Evolutionary conservation across 2,329 filamentous ascomycete genomes (phyloP).

Genomic region (Aspergillus fructus): DNA sequence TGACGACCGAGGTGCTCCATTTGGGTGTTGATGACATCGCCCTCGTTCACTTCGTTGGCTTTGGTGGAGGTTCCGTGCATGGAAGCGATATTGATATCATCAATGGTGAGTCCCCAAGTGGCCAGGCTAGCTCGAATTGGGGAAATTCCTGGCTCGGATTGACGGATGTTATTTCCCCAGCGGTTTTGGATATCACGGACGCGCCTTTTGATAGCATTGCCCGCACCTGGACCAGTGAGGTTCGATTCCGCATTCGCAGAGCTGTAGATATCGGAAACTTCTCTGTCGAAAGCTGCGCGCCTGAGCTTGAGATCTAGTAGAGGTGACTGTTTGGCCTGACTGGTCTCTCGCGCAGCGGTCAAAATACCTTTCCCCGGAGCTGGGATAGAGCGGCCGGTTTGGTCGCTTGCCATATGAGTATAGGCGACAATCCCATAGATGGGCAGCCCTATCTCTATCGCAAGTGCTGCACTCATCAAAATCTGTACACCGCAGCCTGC

Average conservation of each 20-base stretch:
- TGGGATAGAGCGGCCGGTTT: slow-evolving; percentile 93
- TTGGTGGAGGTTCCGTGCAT: slow-evolving; percentile 98
- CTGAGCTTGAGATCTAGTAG: slow-evolving; percentile 94
- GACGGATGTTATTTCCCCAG: slow-evolving; percentile 96
- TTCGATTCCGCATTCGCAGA: neutral
- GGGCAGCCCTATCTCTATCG: slow-evolving; percentile 11
- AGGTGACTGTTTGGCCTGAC: slow-evolving; percentile 83
- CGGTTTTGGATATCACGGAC: slow-evolving; percentile 82
- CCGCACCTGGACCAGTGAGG: neutral
- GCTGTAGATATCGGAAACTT: slow-evolving; percentile 76
- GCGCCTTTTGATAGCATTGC: slow-evolving; percentile 50
- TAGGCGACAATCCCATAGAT: slow-evolving; percentile 12
- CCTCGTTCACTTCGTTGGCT: slow-evolving; percentile 98
- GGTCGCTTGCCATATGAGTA: slow-evolving; percentile 67
- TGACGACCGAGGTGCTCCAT: slow-evolving; percentile 85
- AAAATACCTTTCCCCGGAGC: slow-evolving; percentile 79
- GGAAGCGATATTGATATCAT: slow-evolving; percentile 87
- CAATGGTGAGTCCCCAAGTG: slow-evolving; percentile 93
- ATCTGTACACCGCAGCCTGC: slow-evolving; percentile 73
- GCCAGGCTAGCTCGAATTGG: slow-evolving; percentile 90
- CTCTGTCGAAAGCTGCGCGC: slow-evolving; percentile 85
- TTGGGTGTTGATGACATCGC: slow-evolving; percentile 90
- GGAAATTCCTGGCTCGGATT: slow-evolving; percentile 82
- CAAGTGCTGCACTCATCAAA: slow-evolving; percentile 8
- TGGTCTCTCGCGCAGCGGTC: slow-evolving; percentile 86